phyloP scores from a whole-genome alignment of 2,329 filamentous ascomycete species.

The Claviceps humidiphila region DNA sequence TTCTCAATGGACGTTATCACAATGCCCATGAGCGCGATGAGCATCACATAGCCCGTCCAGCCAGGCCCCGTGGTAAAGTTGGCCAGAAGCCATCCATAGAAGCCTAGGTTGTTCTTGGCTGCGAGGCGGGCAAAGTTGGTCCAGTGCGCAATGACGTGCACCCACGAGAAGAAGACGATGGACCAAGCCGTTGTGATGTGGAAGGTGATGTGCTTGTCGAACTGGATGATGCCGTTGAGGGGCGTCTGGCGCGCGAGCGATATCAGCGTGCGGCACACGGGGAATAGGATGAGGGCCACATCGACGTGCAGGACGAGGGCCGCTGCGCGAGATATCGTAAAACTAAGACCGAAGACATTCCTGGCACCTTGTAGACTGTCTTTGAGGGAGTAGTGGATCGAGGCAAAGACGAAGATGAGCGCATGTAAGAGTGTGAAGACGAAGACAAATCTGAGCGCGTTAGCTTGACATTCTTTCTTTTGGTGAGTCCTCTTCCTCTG shows the following conservation, averaged over 20 bases:
- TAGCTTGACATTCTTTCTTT: too few species aligned
- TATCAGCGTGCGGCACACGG: conserved; percentile 74
- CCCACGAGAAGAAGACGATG: conserved; percentile 78
- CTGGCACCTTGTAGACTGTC: conserved; percentile 56
- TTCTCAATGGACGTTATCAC: conserved; percentile 66
- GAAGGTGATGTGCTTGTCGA: conserved; percentile 83
- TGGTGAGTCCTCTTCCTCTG: too few species aligned
- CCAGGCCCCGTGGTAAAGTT: conserved; percentile 71
- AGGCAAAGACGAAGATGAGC: conserved; percentile 68
- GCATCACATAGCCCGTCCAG: conserved; percentile 79
- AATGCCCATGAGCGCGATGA: conserved; percentile 66
- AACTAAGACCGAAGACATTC: conserved; percentile 60
- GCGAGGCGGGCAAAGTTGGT: conserved; percentile 73
- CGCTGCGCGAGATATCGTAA: conserved; percentile 61
- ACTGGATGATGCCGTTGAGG: conserved; percentile 74
- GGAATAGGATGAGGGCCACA: conserved; percentile 64
- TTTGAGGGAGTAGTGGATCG: conserved; percentile 68
- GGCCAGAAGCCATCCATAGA: conserved; percentile 64
- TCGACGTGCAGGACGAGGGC: conserved; percentile 72
- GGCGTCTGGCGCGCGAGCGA: conserved; percentile 69
- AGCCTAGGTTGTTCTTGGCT: conserved; percentile 59
- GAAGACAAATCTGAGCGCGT: conserved; percentile 50
- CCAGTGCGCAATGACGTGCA: conserved; percentile 78
- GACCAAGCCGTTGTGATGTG: conserved; percentile 79
- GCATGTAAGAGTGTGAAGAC: conserved; percentile 61